Evolutionary conservation across 495 filamentous ascomycete species (phyloP).

Genomic region (Podospora anserina): DNA sequence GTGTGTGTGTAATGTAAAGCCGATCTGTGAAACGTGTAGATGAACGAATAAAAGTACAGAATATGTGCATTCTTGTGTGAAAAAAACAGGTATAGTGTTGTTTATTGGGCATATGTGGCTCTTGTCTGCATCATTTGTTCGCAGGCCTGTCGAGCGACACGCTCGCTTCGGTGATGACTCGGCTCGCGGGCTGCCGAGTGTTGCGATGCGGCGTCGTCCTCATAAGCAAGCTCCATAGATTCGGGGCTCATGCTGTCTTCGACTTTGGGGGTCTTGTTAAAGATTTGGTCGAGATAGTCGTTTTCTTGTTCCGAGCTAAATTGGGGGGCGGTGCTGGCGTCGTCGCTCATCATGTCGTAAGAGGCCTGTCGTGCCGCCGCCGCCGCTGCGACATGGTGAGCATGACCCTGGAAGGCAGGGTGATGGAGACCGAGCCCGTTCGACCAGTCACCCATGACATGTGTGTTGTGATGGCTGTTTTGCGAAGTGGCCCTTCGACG

Average conservation of each 20-base stretch:
- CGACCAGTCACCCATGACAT: constrained; percentile 30
- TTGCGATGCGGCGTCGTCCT: constrained; percentile 15
- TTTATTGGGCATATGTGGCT: constrained; percentile 17
- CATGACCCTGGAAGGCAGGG: constrained; percentile 24
- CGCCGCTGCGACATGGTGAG: constrained; percentile 19
- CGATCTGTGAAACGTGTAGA: neutral
- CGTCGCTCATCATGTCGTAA: constrained; percentile 25
- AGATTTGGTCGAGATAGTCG: constrained; percentile 41
- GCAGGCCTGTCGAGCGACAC: constrained; percentile 43
- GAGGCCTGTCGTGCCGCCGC: constrained; percentile 16
- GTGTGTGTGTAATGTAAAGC: neutral
- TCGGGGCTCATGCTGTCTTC: constrained; percentile 27
- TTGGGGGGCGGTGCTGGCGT: constrained; percentile 17
- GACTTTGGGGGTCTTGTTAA: constrained; percentile 26
- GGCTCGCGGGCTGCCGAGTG: constrained; percentile 23
- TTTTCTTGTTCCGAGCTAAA: constrained; percentile 41
- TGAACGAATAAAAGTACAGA: constrained; percentile 5
- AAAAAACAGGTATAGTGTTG: constrained; percentile 6
- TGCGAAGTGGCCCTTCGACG: constrained; percentile 35
- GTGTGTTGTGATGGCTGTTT: constrained; percentile 24
- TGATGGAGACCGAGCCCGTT: constrained; percentile 30
- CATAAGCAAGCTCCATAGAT: constrained; percentile 28
- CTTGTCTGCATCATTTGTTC: constrained; percentile 38
- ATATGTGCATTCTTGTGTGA: constrained; percentile 5
- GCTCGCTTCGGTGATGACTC: constrained; percentile 36